Evolutionary conservation across 2,329 filamentous ascomycete species (phyloP), one percentile per base, ranked within the genome.

Genomic region (Davidsoniella australis): DNA sequence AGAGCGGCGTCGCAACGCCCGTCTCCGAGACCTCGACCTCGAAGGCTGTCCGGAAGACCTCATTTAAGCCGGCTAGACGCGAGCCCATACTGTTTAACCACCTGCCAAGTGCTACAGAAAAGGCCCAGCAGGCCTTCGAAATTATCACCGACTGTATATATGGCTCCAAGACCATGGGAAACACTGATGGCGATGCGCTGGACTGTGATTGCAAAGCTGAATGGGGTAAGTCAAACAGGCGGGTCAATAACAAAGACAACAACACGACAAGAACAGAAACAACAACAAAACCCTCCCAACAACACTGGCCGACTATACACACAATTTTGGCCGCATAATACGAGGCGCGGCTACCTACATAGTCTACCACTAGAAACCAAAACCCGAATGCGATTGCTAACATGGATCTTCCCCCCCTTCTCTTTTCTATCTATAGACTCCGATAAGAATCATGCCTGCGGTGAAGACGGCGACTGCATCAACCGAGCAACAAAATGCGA

Each of bases 401-500:
- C 26, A 12, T 29, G 26, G 10, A 5, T 5, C 26, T 6, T 29
- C 20, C 20, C 20, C 20, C 20, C 17, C 14, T 23, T 39, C 3
- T n/a, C 20, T 38, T 2, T 7, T 37, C 36, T 16, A 17, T 45
- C 3, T 8, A 16, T 24, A 26, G 41, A 26, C 26, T 43, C 26
- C 62, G 73, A 74, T 54, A 63, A 67, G 55, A 98, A 98, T 63
- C 66, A 81, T 65, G 88, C 91, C 45, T 98, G 91, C 63, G 89
- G 85, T 56, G 88, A 95, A 59, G 86, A 95, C 64, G 94, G 88
- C 14, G 89, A 96, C 64, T 98, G 91, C 66, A 98, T 98, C 71
- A 98, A 98, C 64, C 84, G 91, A 59, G 85, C 86, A 51, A 96
- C 89, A 52, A 96, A 95, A 65, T 94, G 96, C 77, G 91, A 98